Percentiles rank a stretch among this genome's conserved stretches.
Conservation (phyloP, 176 grass and related monocot genomes). For the Zea mays region Zm-B73-REFERENCE-NAM-5.0 NC_050101.1:151846501-151847000, state of each 20-base stretch:
- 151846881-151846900: not conserved
- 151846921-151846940: not conserved
- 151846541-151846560: not conserved
- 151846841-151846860: not conserved
- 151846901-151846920: not conserved
- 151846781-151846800: not conserved
- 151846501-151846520: too few species aligned
- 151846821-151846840: not conserved
- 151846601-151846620: constrained; percentile 20
- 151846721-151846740: not conserved
- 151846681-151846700: constrained; percentile 2
- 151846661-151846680: not conserved
- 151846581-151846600: constrained; percentile 24
- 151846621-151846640: not conserved
- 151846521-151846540: too few species aligned
- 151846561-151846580: constrained; percentile 45
- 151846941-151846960: not conserved
- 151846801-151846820: not conserved
- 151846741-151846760: not conserved
- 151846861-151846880: constrained; percentile 11
- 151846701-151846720: not conserved
- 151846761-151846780: not conserved
- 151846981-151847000: too few species aligned
- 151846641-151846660: constrained; percentile 5
- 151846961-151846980: too few species aligned